phyloP scores from a whole-genome alignment of 1,284 basidiomycete species.

The Ganoderma resinaceum region DNA sequence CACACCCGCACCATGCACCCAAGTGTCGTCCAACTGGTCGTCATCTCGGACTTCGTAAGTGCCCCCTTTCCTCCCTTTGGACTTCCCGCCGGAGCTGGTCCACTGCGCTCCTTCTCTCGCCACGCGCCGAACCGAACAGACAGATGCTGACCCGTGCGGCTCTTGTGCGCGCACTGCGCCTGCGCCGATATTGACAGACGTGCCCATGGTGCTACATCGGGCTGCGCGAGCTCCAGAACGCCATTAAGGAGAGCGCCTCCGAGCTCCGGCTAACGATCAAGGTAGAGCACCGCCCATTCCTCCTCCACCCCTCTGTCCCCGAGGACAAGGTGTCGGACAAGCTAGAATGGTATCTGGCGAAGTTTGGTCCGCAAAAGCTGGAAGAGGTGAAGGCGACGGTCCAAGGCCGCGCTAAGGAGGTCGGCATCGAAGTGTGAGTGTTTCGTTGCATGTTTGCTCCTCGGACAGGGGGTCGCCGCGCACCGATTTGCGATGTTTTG shows the following conservation, averaged over 20 bases:
- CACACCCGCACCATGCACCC: slow-evolving; percentile 22
- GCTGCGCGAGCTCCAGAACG: slow-evolving; percentile 73
- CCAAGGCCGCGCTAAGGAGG: slow-evolving; percentile 58
- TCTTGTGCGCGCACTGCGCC: not conserved
- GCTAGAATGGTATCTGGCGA: slow-evolving; percentile 55
- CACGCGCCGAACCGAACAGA: slow-evolving; percentile 14
- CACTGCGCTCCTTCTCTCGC: not conserved
- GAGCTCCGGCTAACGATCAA: slow-evolving; percentile 65
- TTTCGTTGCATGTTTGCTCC: not conserved
- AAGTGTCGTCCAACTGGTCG: slow-evolving; percentile 65
- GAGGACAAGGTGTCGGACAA: slow-evolving; percentile 55
- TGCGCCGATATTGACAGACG: slow-evolving; percentile 46
- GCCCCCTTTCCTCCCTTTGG: slow-evolving; percentile 22
- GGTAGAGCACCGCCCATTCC: slow-evolving; percentile 79
- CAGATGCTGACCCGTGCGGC: slow-evolving; percentile 9
- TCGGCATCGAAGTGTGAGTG: slow-evolving; percentile 73
- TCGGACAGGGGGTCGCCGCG: not conserved
- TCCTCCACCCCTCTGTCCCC: slow-evolving; percentile 60
- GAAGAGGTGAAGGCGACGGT: slow-evolving; percentile 55
- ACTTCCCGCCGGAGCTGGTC: not conserved
- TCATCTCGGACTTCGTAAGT: slow-evolving; percentile 78
- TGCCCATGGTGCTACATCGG: slow-evolving; percentile 81
- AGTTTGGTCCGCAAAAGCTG: slow-evolving; percentile 66
- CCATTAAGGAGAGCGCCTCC: slow-evolving; percentile 54
- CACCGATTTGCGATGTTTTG: not conserved